Evolutionary conservation across 2,329 filamentous ascomycete species (phyloP), one percentile per base, ranked within the genome.

Genomic region (Aureobasidium subglaciale): DNA sequence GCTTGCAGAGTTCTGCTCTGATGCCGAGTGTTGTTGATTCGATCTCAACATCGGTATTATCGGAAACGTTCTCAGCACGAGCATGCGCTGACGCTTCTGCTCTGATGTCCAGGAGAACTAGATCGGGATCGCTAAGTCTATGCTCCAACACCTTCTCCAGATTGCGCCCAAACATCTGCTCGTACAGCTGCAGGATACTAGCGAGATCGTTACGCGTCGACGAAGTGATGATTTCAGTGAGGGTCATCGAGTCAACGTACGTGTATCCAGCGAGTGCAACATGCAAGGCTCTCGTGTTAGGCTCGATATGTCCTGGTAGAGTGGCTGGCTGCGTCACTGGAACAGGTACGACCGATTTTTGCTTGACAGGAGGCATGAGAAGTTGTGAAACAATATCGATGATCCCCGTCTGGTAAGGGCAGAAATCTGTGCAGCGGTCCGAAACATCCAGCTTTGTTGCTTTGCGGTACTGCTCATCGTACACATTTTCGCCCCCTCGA

Each of bases 1-100:
- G 64, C 58, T 82, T 82, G 63, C 81, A 82, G 2, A 84, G 65
- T 65, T 83, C 78, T 0, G 79, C 79, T 4, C 65, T 66, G 1
- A 83, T 65, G 6, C 71, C 71, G 0, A 35, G n/a, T n/a, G n/a
- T n/a, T n/a, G n/a, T n/a, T n/a, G n/a, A n/a, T n/a, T n/a, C n/a
- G n/a, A n/a, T n/a, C n/a, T n/a, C n/a, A n/a, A n/a, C n/a, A n/a
- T n/a, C n/a, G n/a, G n/a, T n/a, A n/a, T n/a, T n/a, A n/a, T n/a
- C n/a, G n/a, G n/a, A n/a, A n/a, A n/a, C n/a, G n/a, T n/a, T n/a
- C n/a, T n/a, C n/a, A n/a, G n/a, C n/a, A n/a, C n/a, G n/a, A n/a
- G n/a, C n/a, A n/a, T n/a, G n/a, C n/a, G 25, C 11, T 7, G 9
- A 18, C 10, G 22, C 25, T 22, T 45, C 16, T 45, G 41, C 41